Evolutionary conservation across 1,284 basidiomycete species (phyloP).

Genomic region (Cutaneotrichosporon spelunceum): DNA sequence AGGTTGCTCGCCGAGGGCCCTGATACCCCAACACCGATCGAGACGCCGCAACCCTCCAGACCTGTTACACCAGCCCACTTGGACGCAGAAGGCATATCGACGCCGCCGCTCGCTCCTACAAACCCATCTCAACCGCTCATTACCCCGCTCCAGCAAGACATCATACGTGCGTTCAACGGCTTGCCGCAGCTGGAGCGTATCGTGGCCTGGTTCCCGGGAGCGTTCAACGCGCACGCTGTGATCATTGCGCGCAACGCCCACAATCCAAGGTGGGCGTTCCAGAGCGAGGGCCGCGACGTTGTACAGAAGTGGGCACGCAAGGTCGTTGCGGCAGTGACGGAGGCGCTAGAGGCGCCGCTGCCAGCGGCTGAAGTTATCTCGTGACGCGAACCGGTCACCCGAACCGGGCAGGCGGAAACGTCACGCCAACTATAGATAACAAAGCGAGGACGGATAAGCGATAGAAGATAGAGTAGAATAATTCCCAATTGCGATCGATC

Average conservation of each 20-base stretch:
- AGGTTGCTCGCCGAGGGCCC: background rate
- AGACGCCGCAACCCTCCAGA: background rate
- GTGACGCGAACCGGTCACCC: background rate
- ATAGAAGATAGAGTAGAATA: background rate
- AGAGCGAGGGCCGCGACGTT: conserved; percentile 35
- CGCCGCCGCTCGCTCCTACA: conserved; percentile 2
- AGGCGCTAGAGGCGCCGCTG: background rate
- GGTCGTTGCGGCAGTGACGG: conserved; percentile 20
- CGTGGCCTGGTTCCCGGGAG: conserved; percentile 44
- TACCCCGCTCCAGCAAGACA: conserved; percentile 33
- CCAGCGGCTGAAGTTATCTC: background rate
- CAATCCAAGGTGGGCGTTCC: conserved; percentile 26
- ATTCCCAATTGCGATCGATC: background rate
- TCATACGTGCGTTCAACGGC: conserved; percentile 32
- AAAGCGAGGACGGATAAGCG: background rate
- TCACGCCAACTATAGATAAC: background rate
- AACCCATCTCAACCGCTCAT: conserved; percentile 27
- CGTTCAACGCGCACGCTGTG: conserved; percentile 44
- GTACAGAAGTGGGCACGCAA: conserved; percentile 32
- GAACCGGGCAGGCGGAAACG: no score
- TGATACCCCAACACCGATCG: background rate
- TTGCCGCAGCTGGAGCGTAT: conserved; percentile 40
- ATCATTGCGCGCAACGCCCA: conserved; percentile 34
- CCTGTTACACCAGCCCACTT: background rate
- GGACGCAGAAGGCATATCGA: background rate